phyloP scores from a whole-genome alignment of 495 filamentous ascomycete genomes.

The Tuber magnatum region DNA sequence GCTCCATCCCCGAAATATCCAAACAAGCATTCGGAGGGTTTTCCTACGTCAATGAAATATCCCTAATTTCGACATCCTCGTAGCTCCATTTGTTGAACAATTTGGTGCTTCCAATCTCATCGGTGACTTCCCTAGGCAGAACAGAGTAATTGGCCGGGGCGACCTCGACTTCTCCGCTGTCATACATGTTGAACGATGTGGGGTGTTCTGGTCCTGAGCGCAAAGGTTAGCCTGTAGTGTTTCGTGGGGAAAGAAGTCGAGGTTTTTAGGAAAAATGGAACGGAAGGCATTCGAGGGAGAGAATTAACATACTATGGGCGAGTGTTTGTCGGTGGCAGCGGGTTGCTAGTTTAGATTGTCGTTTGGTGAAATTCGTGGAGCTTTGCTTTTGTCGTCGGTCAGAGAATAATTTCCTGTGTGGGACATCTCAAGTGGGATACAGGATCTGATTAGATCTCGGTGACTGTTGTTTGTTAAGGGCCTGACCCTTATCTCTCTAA shows the following conservation, averaged over 20 bases:
- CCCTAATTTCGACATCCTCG: slow-evolving; percentile 98
- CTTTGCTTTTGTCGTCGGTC: slow-evolving; percentile 12
- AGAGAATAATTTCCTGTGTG: slow-evolving; percentile 1
- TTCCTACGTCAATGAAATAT: slow-evolving; percentile 98
- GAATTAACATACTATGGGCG: neutral
- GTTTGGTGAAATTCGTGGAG: slow-evolving; percentile 15
- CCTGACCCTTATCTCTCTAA: slow-evolving; percentile 29
- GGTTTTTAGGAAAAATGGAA: neutral
- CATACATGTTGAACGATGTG: slow-evolving; percentile 68
- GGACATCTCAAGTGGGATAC: slow-evolving; percentile 3
- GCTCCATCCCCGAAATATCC: neutral
- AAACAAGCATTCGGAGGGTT: slow-evolving; percentile 32
- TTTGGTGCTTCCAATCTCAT: slow-evolving; percentile 88
- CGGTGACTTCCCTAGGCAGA: slow-evolving; percentile 88
- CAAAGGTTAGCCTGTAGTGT: neutral
- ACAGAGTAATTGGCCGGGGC: slow-evolving; percentile 65
- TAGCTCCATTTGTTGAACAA: slow-evolving; percentile 97
- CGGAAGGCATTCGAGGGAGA: neutral
- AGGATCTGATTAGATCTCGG: slow-evolving; percentile 22
- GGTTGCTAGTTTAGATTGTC: slow-evolving; percentile 31
- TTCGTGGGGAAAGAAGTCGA: slow-evolving; percentile 5
- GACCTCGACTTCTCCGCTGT: slow-evolving; percentile 90
- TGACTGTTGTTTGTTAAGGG: slow-evolving; percentile 20
- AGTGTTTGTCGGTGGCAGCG: slow-evolving; percentile 17
- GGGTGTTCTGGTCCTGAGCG: slow-evolving; percentile 14